A percentile compares a stretch with the other conserved stretches of the same genome.
phyloP scores from a whole-genome alignment of 2,329 filamentous ascomycete species.

The Phialocephala subalpina region DNA sequence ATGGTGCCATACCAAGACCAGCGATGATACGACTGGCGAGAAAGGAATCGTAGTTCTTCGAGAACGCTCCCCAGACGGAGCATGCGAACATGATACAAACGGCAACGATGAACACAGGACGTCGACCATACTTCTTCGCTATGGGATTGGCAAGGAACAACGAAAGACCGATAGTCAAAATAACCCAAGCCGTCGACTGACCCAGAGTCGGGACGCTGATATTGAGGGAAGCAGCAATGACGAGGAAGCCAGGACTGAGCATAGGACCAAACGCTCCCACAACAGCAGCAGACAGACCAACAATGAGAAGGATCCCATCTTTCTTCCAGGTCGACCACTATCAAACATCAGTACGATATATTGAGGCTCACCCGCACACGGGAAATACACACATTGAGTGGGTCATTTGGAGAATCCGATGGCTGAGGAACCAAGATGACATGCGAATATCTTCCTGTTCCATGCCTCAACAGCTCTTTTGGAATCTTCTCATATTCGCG shows the following conservation, averaged over 20 bases:
- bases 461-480: slow-evolving; percentile 44
- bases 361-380: background rate
- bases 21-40: slow-evolving; percentile 55
- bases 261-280: slow-evolving; percentile 60
- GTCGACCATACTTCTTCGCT: slow-evolving; percentile 57
- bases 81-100: slow-evolving; percentile 56
- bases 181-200: slow-evolving; percentile 56
- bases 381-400: slow-evolving; percentile 50
- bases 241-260: slow-evolving; percentile 57
- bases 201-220: slow-evolving; percentile 54
- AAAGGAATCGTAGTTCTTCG: slow-evolving; percentile 53
- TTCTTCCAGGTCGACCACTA: slow-evolving; percentile 55
- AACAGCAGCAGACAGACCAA: slow-evolving; percentile 54
- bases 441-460: slow-evolving; percentile 32
- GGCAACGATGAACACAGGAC: slow-evolving; percentile 57
- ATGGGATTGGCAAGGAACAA: slow-evolving; percentile 60
- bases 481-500: slow-evolving; percentile 53
- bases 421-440: slow-evolving; percentile 51
- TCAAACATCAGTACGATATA: slow-evolving; percentile 2
- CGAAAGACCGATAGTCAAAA: slow-evolving; percentile 55
- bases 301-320: slow-evolving; percentile 54
- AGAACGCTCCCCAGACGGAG: slow-evolving; percentile 56
- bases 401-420: slow-evolving; percentile 57
- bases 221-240: slow-evolving; percentile 51
- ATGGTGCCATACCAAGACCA: slow-evolving; percentile 58